These are phyloP conservation scores for Lasiodiplodia hormozganensis DNA, from an alignment of 2,329 filamentous ascomycete genomes.

Conservation along the genomic window DNA sequence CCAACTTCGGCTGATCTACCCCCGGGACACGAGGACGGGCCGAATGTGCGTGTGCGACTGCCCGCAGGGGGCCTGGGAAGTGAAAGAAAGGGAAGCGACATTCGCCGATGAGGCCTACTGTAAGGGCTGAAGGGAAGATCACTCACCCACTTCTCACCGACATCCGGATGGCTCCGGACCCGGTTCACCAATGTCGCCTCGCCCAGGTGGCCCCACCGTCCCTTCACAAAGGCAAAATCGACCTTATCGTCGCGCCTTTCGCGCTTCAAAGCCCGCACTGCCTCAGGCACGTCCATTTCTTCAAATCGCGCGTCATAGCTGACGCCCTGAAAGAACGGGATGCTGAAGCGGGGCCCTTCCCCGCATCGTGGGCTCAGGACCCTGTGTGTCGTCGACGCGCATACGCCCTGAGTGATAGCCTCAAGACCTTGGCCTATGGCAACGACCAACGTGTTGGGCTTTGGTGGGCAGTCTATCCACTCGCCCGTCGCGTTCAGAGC, in stretches of 20 bases:
- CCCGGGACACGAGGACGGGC: conserved; percentile 28
- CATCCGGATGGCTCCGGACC: conserved; percentile 86
- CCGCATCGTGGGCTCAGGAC: conserved; percentile 77
- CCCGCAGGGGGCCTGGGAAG: conserved; percentile 3
- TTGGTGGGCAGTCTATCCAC: conserved; percentile 84
- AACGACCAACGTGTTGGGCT: conserved; percentile 80
- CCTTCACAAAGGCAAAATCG: conserved; percentile 83
- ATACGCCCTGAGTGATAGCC: conserved; percentile 83
- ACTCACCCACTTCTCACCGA: conserved; percentile 74
- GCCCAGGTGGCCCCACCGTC: conserved; percentile 71
- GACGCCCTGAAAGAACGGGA: conserved; percentile 90
- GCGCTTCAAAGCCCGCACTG: conserved; percentile 68
- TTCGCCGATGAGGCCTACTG: conserved; percentile 20
- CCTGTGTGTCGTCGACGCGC: conserved; percentile 80
- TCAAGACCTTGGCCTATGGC: conserved; percentile 89
- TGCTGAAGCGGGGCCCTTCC: conserved; percentile 74
- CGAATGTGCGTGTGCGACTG: conserved; percentile 22
- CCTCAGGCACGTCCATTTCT: conserved; percentile 72
- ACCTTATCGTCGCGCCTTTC: conserved; percentile 72
- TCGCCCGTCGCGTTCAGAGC: conserved; percentile 79
- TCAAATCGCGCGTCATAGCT: conserved; percentile 81
- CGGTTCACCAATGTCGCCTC: conserved; percentile 86
- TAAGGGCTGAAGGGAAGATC: conserved; percentile 19
- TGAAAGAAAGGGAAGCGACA: conserved; percentile 24
- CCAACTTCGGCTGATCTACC: conserved; percentile 28